These are phyloP conservation scores for Alternaria rosae DNA, from an alignment of 2,329 filamentous ascomycete genomes.

Conservation along the genomic window DNA sequence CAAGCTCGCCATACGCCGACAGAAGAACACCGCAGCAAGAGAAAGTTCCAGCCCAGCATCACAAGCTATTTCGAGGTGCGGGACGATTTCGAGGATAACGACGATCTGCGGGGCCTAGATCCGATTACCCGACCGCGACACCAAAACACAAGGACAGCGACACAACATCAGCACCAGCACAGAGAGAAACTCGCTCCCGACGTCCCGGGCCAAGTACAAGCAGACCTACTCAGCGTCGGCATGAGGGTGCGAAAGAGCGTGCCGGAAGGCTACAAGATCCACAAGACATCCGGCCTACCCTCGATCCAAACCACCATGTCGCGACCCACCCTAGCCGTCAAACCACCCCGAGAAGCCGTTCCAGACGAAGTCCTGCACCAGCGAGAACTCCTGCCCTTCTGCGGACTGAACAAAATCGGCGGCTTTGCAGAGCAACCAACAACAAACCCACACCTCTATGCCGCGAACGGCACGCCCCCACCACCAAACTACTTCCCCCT, in stretches of 20 bases:
- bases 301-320: slow-evolving; percentile 38
- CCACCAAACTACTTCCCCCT: slow-evolving; percentile 41
- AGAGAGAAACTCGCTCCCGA: slow-evolving; percentile 50
- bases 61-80: slow-evolving; percentile 52
- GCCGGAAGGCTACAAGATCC: slow-evolving; percentile 91
- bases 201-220: slow-evolving; percentile 73
- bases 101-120: slow-evolving; percentile 36
- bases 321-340: slow-evolving; percentile 30
- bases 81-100: slow-evolving; percentile 27
- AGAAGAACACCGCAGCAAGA: slow-evolving; percentile 49
- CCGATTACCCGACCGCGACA: slow-evolving; percentile 34
- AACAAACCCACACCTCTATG: slow-evolving; percentile 42
- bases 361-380: slow-evolving; percentile 39
- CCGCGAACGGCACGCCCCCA: slow-evolving; percentile 39
- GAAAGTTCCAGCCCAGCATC: slow-evolving; percentile 56
- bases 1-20: slow-evolving; percentile 22
- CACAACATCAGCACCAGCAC: slow-evolving; percentile 15
- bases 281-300: slow-evolving; percentile 47
- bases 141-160: slow-evolving; percentile 16
- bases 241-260: slow-evolving; percentile 95
- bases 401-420: slow-evolving; percentile 78
- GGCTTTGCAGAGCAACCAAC: slow-evolving; percentile 69
- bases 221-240: slow-evolving; percentile 87
- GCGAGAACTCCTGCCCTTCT: slow-evolving; percentile 79
- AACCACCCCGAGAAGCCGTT: slow-evolving; percentile 30